Evolutionary conservation across 441 rosid genomes (phyloP).

Genomic region (Croton laevigatus): DNA sequence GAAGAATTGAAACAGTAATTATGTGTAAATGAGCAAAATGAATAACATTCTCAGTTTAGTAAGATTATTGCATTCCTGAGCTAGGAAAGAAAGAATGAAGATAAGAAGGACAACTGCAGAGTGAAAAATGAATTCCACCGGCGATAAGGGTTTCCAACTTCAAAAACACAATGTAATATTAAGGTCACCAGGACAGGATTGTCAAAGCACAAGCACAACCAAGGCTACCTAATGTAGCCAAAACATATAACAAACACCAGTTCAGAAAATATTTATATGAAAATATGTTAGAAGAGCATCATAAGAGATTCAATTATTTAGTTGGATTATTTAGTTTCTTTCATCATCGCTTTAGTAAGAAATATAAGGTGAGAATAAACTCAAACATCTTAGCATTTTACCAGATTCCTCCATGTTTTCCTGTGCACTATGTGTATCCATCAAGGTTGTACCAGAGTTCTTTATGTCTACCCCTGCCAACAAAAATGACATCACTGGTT

Average conservation of each 20-base stretch:
- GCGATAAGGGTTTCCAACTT: not conserved
- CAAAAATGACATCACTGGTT: constrained; percentile 11
- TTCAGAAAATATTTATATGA: not conserved
- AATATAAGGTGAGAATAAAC: not conserved
- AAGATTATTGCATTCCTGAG: not conserved
- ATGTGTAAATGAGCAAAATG: not conserved
- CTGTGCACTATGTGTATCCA: constrained; percentile 23
- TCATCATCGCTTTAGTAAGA: not conserved
- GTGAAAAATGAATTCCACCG: not conserved
- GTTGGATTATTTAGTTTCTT: not conserved
- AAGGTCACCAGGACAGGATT: not conserved
- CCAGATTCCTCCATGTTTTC: constrained; percentile 23
- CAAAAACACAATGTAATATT: not conserved
- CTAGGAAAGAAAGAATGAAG: not conserved
- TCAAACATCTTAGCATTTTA: constrained; percentile 17
- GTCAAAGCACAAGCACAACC: not conserved
- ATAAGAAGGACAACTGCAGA: not conserved
- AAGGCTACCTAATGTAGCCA: not conserved
- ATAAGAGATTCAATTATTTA: not conserved
- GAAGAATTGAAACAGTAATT: constrained; percentile 27
- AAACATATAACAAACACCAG: not conserved
- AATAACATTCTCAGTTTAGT: not conserved
- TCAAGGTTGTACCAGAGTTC: constrained; percentile 27
- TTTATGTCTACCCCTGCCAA: constrained; percentile 29
- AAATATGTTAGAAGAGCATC: not conserved